Evolutionary conservation across 352 stramenopile species (phyloP).

Genomic region (Globisporangium splendens): DNA sequence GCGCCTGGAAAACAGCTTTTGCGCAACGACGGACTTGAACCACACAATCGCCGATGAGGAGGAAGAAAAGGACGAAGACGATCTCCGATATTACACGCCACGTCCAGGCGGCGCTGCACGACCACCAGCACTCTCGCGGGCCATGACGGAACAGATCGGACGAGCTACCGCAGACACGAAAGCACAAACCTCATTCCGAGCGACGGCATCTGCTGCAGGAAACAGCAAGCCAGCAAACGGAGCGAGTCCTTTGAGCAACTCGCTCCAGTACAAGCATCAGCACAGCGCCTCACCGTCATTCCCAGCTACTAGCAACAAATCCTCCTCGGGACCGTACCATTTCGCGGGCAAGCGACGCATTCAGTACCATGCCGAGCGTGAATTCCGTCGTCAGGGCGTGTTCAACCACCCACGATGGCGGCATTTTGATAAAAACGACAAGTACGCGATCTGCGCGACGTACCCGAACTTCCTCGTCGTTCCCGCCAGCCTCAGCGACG

Average conservation of each 20-base stretch:
- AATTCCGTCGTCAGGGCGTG: slow-evolving; percentile 63
- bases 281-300: slow-evolving; percentile 28
- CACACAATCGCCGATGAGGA: slow-evolving; percentile 44
- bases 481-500: slow-evolving; percentile 51
- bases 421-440: slow-evolving; percentile 49
- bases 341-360: slow-evolving; percentile 54
- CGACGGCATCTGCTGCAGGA: neutral
- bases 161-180: too few relatives aligned
- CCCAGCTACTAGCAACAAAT: slow-evolving; percentile 1
- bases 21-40: slow-evolving; percentile 68
- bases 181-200: too few relatives aligned
- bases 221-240: neutral
- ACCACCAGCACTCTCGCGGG: slow-evolving; percentile 19
- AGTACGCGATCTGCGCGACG: slow-evolving; percentile 69
- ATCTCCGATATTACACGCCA: slow-evolving; percentile 57
- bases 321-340: slow-evolving; percentile 17
- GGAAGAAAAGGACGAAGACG: slow-evolving; percentile 56
- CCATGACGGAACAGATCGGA: slow-evolving; percentile 29
- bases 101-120: slow-evolving; percentile 32
- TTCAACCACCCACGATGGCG: slow-evolving; percentile 68
- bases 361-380: slow-evolving; percentile 57
- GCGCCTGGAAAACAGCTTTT: slow-evolving; percentile 84
- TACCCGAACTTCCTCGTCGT: slow-evolving; percentile 79
- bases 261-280: slow-evolving; percentile 39
- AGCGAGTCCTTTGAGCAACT: too few relatives aligned